These are phyloP conservation scores for Neofusicoccum ribis DNA, from an alignment of 2,329 filamentous ascomycete genomes.

Conservation along the genomic window DNA sequence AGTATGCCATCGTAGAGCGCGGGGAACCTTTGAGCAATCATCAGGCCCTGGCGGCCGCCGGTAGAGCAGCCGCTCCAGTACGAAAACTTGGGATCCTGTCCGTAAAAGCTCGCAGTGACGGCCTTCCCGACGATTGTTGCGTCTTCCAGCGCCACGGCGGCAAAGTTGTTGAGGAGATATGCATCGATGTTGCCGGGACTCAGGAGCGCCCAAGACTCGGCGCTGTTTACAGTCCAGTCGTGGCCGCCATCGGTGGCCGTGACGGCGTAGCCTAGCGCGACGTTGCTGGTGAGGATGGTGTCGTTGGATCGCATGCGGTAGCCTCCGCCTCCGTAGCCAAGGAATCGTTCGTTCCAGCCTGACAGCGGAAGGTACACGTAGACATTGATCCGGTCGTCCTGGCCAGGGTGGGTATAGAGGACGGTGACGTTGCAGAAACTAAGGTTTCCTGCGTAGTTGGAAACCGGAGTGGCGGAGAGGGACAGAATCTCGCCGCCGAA, in stretches of 20 bases:
- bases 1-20: conserved; percentile 43
- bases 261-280: neutral
- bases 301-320: conserved; percentile 16
- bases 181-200: conserved; percentile 18
- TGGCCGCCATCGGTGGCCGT: conserved; percentile 11
- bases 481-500: conserved; percentile 2
- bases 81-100: conserved; percentile 32
- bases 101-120: conserved; percentile 21
- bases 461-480: neutral
- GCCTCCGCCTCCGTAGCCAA: conserved; percentile 26
- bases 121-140: conserved; percentile 23
- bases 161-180: conserved; percentile 17
- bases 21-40: conserved; percentile 41
- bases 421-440: conserved; percentile 40
- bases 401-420: conserved; percentile 40
- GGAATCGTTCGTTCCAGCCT: conserved; percentile 25
- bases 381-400: conserved; percentile 35
- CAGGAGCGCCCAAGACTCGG: conserved; percentile 22
- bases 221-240: neutral
- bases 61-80: conserved; percentile 42
- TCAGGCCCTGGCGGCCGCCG: conserved; percentile 41
- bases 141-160: conserved; percentile 5
- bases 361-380: conserved; percentile 36
- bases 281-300: neutral
- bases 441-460: neutral